Evolutionary conservation across 148 eudicot species (phyloP).

Genomic region (Cornus florida): DNA sequence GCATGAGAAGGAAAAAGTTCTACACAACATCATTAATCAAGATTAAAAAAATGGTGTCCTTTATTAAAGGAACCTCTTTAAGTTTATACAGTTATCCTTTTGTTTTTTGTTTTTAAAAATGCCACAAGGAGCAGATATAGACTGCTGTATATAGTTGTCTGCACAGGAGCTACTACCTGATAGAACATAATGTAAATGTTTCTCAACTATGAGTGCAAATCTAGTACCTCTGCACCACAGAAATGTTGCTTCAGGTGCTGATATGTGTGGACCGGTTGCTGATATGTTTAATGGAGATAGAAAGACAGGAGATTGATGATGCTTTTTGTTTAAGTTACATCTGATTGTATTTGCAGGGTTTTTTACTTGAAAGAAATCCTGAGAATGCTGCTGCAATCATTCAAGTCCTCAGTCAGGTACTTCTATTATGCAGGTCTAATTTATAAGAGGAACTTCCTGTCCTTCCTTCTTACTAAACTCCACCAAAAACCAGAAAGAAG

Average conservation of each 20-base stretch:
- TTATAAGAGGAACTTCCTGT: background rate
- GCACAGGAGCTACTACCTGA: background rate
- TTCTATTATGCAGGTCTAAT: background rate
- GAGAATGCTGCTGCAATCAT: slow-evolving; percentile 72
- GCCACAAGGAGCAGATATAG: background rate
- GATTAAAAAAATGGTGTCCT: no score
- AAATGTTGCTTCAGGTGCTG: background rate
- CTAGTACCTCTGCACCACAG: background rate
- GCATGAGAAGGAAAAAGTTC: no score
- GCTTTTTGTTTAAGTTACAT: background rate
- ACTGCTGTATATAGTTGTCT: background rate
- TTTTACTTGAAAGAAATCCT: slow-evolving; percentile 78
- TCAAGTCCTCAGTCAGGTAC: slow-evolving; percentile 72
- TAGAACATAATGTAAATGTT: background rate
- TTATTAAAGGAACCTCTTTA: no score
- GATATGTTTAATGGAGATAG: background rate
- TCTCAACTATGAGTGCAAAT: background rate
- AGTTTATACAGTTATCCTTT: no score
- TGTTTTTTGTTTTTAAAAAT: background rate
- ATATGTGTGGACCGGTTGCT: background rate
- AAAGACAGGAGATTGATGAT: background rate
- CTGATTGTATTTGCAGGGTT: slow-evolving; percentile 51
- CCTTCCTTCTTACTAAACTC: background rate
- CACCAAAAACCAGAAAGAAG: background rate
- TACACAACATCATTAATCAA: no score